Evolutionary conservation across 1,284 basidiomycete species (phyloP), one percentile per base, ranked within the genome.

Genomic region (Cryptococcus hybrid): DNA sequence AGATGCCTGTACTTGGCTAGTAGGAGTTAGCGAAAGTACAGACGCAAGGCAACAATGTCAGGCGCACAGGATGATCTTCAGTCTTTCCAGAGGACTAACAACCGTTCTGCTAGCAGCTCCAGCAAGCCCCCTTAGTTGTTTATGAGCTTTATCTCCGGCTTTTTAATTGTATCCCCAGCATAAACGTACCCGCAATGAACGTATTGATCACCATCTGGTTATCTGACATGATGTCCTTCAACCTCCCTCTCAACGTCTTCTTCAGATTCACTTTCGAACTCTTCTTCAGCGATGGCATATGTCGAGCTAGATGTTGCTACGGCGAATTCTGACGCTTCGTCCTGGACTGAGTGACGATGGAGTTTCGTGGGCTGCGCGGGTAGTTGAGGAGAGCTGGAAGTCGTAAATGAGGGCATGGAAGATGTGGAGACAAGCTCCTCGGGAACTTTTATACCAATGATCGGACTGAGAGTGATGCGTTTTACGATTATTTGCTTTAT

Each of bases 11-110:
- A 92, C 88, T 79, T 92, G 92, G 69, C 90, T 92, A 62, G 36
- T 30, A 11, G 44, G 3, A 15, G 5, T 37, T 5, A 55, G 52
- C 52, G 8, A 40, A 36, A 13, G 34, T 18, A 51, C 51, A 12
- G 37, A 12, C 47, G 48, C 18, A 5, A 46, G 39, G 48, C 15
- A 30, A 34, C 11, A 1, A n/a, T 13, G 38, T 42, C 24, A 24
- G 36, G 76, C 88, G 70, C 68, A 93, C 92, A 95, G 88, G 64
- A 97, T 96, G 71, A 97, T 97, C 79, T 97, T 97, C 52, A 97
- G 80, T 55, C 93, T 80, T 71, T 97, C 94, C 13, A 97, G 78
- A 12, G 94, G 93, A 63, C 86, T 89, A 51, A 97, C 93, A 36
- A 96, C 89, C 3, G 94, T 96, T 57, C 93, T 82, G 61, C 89